These are phyloP conservation scores for Eutypa lata DNA, from an alignment of 2,329 filamentous ascomycete genomes.

Conservation along the genomic window DNA sequence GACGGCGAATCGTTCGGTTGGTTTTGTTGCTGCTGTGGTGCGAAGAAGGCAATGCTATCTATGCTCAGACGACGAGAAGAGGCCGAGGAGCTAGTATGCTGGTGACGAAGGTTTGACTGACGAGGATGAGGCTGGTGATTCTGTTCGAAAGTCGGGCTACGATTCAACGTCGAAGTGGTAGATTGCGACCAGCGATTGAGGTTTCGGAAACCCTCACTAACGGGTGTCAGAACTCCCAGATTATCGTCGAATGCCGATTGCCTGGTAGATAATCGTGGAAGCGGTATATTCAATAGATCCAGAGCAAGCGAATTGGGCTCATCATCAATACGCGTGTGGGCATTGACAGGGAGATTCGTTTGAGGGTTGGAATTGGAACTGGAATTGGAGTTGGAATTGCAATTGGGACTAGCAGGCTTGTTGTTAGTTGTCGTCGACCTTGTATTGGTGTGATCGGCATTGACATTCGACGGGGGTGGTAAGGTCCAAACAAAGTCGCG, in stretches of 20 bases:
- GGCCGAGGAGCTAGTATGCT: slow-evolving; percentile 27
- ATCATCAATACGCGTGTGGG: not conserved
- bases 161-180: slow-evolving; percentile 44
- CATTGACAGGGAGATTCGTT: not conserved
- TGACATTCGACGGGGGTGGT: too few species aligned
- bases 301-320: not conserved
- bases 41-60: slow-evolving; percentile 35
- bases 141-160: slow-evolving; percentile 23
- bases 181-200: slow-evolving; percentile 54
- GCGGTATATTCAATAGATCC: not conserved
- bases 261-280: not conserved
- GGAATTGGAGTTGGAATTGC: slow-evolving; percentile 1
- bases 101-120: slow-evolving; percentile 10
- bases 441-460: not conserved
- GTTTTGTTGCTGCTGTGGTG: slow-evolving; percentile 8
- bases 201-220: slow-evolving; percentile 44
- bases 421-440: not conserved
- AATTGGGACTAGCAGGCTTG: not conserved
- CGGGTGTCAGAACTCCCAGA: not conserved
- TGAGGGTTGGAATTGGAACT: slow-evolving; percentile 1
- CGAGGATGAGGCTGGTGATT: slow-evolving; percentile 11
- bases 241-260: not conserved
- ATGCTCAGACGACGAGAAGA: slow-evolving; percentile 42
- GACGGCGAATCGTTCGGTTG: slow-evolving; percentile 1
- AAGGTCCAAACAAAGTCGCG: not conserved